phyloP scores from a whole-genome alignment of 495 filamentous ascomycete species.

The Tuber umbilicatum region DNA sequence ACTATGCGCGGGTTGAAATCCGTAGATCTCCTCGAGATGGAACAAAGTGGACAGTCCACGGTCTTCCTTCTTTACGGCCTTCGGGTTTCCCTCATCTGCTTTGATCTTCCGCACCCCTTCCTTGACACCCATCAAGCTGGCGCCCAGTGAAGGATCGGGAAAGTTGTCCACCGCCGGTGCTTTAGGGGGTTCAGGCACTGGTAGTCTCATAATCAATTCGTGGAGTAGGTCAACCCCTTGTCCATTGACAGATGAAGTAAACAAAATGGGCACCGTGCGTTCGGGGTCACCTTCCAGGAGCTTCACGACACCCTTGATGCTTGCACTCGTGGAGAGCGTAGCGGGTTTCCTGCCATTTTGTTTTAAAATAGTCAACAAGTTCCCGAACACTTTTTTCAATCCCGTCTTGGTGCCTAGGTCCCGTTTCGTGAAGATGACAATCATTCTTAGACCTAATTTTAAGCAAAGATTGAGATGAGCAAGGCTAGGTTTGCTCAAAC shows the following conservation, averaged over 20 bases:
- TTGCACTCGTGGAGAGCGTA: constrained; percentile 54
- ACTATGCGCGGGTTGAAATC: constrained; percentile 30
- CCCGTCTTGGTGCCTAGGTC: constrained; percentile 71
- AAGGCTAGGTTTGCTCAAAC: constrained; percentile 61
- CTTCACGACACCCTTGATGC: constrained; percentile 50
- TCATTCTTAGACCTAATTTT: constrained; percentile 64
- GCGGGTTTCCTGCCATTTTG: constrained; percentile 62
- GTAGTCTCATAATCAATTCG: constrained; percentile 69
- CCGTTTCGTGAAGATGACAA: constrained; percentile 82
- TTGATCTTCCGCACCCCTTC: constrained; percentile 8
- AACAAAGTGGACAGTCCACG: constrained; percentile 52
- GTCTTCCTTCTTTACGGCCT: constrained; percentile 13
- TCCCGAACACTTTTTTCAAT: constrained; percentile 61
- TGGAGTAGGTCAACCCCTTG: constrained; percentile 74
- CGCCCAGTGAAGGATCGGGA: constrained; percentile 9
- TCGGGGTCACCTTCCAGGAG: constrained; percentile 49
- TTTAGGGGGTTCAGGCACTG: constrained; percentile 57
- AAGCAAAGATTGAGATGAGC: constrained; percentile 84
- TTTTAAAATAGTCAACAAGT: constrained; percentile 72
- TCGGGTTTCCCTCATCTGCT: constrained; percentile 2
- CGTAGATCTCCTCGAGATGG: constrained; percentile 79
- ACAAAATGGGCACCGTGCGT: constrained; percentile 69
- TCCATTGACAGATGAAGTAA: constrained; percentile 82
- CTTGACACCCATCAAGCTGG: constrained; percentile 11
- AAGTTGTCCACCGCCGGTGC: constrained; percentile 41